phyloP scores from a whole-genome alignment of 495 filamentous ascomycete genomes.

The Penicillium roqueforti region DNA sequence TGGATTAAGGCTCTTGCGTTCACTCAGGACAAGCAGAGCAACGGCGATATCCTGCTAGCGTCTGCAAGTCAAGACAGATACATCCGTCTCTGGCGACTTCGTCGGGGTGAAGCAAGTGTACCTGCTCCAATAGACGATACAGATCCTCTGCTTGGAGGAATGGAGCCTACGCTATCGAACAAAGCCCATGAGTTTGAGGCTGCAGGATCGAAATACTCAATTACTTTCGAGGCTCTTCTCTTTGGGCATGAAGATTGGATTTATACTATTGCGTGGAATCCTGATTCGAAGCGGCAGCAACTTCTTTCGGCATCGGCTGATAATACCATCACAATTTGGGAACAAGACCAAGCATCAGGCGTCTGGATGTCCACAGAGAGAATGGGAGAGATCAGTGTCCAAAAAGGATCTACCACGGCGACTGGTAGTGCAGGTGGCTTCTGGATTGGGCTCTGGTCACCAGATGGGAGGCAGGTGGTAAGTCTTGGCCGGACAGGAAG shows the following conservation, averaged over 20 bases:
- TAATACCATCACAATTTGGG: constrained; percentile 91
- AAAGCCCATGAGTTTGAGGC: constrained; percentile 74
- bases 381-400: constrained; percentile 86
- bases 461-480: constrained; percentile 65
- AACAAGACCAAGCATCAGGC: constrained; percentile 72
- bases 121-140: constrained; percentile 36
- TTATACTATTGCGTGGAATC: constrained; percentile 76
- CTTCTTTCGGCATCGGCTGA: constrained; percentile 92
- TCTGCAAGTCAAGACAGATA: constrained; percentile 98
- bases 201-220: constrained; percentile 56
- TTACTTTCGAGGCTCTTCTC: constrained; percentile 92
- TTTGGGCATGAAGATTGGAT: constrained; percentile 99
- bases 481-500: constrained; percentile 88
- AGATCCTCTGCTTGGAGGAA: constrained; percentile 56
- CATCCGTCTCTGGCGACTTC: constrained; percentile 87
- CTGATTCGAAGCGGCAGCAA: constrained; percentile 52
- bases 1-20: constrained; percentile 89
- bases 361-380: constrained; percentile 83
- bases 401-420: constrained; percentile 92
- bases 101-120: constrained; percentile 51
- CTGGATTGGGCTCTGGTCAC: constrained; percentile 93
- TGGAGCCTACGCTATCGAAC: constrained; percentile 66
- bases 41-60: constrained; percentile 72
- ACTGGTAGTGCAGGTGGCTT: constrained; percentile 95
- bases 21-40: constrained; percentile 53